Evolutionary conservation across 1,284 basidiomycete species (phyloP).

Genomic region (Microbotryomycetes sp.): DNA sequence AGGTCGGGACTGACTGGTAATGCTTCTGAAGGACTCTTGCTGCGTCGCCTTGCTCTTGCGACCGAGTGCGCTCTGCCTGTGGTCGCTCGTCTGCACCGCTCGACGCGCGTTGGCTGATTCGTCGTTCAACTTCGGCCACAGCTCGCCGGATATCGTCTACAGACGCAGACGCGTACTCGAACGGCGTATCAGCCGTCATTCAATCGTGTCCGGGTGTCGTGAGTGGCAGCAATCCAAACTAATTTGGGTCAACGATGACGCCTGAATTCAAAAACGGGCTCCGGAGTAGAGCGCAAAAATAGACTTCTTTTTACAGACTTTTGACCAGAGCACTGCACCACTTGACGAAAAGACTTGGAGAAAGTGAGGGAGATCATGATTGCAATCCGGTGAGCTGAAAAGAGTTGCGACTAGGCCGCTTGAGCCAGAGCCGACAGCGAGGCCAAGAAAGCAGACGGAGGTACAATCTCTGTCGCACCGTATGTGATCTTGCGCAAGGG

Average conservation of each 20-base stretch:
- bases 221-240: too few species aligned
- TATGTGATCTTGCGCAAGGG: slow-evolving; percentile 77
- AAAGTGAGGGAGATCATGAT: neutral
- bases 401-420: neutral
- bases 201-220: too few species aligned
- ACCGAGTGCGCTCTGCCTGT: neutral
- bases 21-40: slow-evolving; percentile 20
- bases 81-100: neutral
- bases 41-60: slow-evolving; percentile 3
- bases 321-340: neutral
- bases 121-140: slow-evolving; percentile 5
- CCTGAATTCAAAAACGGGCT: neutral
- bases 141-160: slow-evolving; percentile 13
- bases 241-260: too few species aligned
- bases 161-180: slow-evolving; percentile 12
- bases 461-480: slow-evolving; percentile 90
- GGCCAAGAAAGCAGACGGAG: slow-evolving; percentile 77
- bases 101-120: neutral
- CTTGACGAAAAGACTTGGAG: neutral
- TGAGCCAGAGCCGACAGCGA: neutral
- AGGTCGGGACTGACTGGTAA: slow-evolving; percentile 30
- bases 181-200: neutral
- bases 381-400: neutral
- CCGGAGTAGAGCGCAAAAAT: neutral
- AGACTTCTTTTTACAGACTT: neutral